Evolutionary conservation across 192 early-diverging fungal genomes (phyloP), one percentile per base, ranked within the genome.

Genomic region (Mortierella hygrophila): DNA sequence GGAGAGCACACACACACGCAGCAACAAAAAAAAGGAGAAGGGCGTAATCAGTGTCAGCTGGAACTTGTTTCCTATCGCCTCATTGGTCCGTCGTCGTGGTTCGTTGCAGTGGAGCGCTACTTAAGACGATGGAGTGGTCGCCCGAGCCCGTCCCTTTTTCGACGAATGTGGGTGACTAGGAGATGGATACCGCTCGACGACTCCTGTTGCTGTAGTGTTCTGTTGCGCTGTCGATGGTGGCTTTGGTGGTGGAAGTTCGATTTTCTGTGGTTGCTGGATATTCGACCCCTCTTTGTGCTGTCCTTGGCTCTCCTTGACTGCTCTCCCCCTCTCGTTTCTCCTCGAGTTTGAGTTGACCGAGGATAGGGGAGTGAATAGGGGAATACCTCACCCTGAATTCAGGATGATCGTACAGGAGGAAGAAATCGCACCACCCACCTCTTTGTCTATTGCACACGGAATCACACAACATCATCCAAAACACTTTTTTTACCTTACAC

Each of bases 1-100:
- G 29, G 60, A 65, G 60, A 65, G 18, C 60, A 65, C 60, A 65
- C 29, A 11, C 60, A 65, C 60, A 65, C 29, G 29, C 60, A 32
- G 60, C 60, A 11, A 32, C 26, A 65, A 65, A 65, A 65, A 60
- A 65, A 65, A 65, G 60, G 60, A 65, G 60, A 65, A 35, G 26
- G 60, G 29, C 60, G 29, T 29, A 15, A 65, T 65, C 60, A 26
- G 60, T 65, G 13, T 65, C 29, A 10, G 32, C 60, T 65, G 60
- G 60, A 65, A 65, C 60, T 29, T 65, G 15, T 65, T 32, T 65
- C 60, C 15, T 26, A 29, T 26, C 26, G n/a, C 29, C 60, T 11
- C 29, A 65, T 65, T 65, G 60, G 60, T 65, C 60, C 60, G 60
- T 65, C 29, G 29, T 65, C 29, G 11, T 35, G 29, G 29, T 26